phyloP scores from a whole-genome alignment of 495 filamentous ascomycete genomes.

The Neurospora sublineolata region DNA sequence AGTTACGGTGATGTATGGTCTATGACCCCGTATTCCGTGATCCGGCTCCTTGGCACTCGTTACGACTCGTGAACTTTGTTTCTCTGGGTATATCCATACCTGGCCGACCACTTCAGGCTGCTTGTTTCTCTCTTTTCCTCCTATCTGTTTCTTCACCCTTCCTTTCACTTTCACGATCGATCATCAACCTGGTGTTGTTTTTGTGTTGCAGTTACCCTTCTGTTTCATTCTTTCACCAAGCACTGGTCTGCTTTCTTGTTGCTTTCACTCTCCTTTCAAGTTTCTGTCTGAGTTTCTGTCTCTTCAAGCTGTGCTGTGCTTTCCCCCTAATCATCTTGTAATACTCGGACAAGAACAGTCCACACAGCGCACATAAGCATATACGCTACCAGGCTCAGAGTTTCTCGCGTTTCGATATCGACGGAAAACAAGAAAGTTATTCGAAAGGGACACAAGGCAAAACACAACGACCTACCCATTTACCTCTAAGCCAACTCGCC shows the following conservation, averaged over 20 bases:
- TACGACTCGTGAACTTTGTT: not conserved
- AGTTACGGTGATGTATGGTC: not conserved
- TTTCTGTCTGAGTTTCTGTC: slow-evolving; percentile 2
- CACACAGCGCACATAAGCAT: not conserved
- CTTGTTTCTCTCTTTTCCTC: slow-evolving; percentile 15
- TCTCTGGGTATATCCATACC: not conserved
- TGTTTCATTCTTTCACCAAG: slow-evolving; percentile 23
- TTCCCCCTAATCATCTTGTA: slow-evolving; percentile 29
- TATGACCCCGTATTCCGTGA: not conserved
- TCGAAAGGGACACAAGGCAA: not conserved
- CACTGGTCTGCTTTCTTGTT: slow-evolving; percentile 38
- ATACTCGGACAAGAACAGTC: slow-evolving; percentile 16
- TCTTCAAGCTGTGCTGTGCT: slow-evolving; percentile 7
- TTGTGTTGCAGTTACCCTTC: slow-evolving; percentile 26
- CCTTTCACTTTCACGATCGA: slow-evolving; percentile 2
- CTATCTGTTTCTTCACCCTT: slow-evolving; percentile 9
- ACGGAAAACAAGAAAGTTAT: not conserved
- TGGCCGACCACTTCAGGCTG: slow-evolving; percentile 2
- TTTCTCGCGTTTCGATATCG: slow-evolving; percentile 16
- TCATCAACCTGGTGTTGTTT: slow-evolving; percentile 6
- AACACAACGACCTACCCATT: slow-evolving; percentile 2
- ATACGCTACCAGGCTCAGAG: slow-evolving; percentile 22
- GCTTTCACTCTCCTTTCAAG: slow-evolving; percentile 31
- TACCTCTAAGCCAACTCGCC: not conserved
- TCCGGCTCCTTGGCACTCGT: not conserved